Evolutionary conservation across 2,329 filamentous ascomycete genomes (phyloP).

Genomic region (Chaetomium olivaceum): DNA sequence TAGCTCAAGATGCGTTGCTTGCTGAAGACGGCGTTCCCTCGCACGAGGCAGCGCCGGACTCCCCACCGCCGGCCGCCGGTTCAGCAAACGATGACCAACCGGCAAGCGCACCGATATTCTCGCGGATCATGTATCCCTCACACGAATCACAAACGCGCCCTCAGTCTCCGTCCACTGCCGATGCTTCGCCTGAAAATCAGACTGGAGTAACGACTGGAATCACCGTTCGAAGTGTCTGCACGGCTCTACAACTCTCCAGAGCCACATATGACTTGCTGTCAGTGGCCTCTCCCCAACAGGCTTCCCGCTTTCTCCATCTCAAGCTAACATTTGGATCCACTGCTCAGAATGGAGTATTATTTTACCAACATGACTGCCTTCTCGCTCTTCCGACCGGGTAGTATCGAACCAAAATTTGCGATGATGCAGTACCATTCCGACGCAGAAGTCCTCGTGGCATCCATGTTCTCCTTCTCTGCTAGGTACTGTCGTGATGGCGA

Average conservation of each 20-base stretch:
- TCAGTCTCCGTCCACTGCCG: not conserved
- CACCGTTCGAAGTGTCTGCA: not conserved
- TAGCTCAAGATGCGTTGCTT: not conserved
- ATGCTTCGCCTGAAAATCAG: not conserved
- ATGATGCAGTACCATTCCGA: conserved; percentile 1
- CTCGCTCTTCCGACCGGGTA: not conserved
- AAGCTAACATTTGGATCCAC: not conserved
- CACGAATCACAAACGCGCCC: conserved; percentile 3
- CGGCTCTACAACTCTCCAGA: not conserved
- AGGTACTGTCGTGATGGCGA: not conserved
- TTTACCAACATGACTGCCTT: conserved; percentile 8
- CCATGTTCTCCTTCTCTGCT: not conserved
- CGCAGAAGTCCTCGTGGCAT: not conserved
- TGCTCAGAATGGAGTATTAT: not conserved
- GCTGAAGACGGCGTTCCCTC: too few relatives aligned
- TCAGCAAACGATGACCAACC: not conserved
- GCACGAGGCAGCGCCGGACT: not conserved
- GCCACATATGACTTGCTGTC: conserved; percentile 1
- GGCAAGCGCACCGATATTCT: not conserved
- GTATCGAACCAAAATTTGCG: conserved; percentile 4
- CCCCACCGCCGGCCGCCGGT: not conserved
- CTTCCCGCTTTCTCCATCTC: not conserved
- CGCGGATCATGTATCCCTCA: conserved; percentile 4
- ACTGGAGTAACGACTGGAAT: not conserved
- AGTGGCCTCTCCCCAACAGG: not conserved